A percentile compares a stretch with the other conserved stretches of the same genome.
Evolutionary conservation across 345 rosid genomes (phyloP).

Genomic region (Hypericum perforatum): DNA sequence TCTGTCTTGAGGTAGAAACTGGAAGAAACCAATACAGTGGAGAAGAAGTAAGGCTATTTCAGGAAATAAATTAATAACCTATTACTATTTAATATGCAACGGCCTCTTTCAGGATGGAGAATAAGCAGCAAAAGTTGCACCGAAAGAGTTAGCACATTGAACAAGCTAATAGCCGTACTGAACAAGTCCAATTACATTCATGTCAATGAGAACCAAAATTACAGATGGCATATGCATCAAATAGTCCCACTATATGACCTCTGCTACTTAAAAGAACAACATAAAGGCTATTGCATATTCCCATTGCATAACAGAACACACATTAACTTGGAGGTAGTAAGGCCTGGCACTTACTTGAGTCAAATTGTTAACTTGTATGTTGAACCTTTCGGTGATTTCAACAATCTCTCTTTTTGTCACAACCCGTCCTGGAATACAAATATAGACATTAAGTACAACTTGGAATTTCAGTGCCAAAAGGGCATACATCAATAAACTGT

Average conservation of each 20-base stretch:
- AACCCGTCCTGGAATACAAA: conserved; percentile 32
- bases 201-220: too few species aligned
- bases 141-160: too few species aligned
- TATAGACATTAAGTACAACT: too few species aligned
- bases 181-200: too few species aligned
- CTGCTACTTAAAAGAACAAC: neutral
- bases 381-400: conserved; percentile 58
- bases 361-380: conserved; percentile 95
- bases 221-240: too few species aligned
- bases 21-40: conserved; percentile 1
- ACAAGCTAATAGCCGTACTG: too few species aligned
- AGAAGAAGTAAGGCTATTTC: neutral
- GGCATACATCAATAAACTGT: too few species aligned
- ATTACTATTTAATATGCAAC: too few species aligned
- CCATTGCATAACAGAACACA: neutral
- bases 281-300: neutral
- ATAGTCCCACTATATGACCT: too few species aligned
- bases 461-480: too few species aligned
- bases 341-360: conserved; percentile 57
- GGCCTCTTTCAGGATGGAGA: neutral
- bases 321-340: conserved; percentile 7
- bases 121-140: too few species aligned
- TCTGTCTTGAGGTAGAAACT: conserved; percentile 89
- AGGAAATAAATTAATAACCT: neutral
- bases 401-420: conserved; percentile 52